These are phyloP conservation scores for Macrophomina tecta DNA, from an alignment of 2,329 filamentous ascomycete genomes.

Conservation along the genomic window DNA sequence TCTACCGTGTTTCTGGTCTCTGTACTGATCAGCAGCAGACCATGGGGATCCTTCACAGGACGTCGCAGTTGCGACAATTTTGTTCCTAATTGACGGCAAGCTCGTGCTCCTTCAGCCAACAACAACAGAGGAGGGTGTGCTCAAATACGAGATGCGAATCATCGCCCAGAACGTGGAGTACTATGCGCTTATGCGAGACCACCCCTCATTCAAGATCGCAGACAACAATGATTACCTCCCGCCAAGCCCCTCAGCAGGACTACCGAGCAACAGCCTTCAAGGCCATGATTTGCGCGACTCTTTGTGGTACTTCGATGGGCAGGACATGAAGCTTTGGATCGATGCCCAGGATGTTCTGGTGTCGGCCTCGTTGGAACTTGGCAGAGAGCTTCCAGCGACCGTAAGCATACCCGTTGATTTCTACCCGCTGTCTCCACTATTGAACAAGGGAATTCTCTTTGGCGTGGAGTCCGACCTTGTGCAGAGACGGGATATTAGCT, in stretches of 20 bases:
- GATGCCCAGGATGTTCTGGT: slow-evolving; percentile 84
- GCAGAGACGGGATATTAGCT: slow-evolving; percentile 89
- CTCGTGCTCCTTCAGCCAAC: slow-evolving; percentile 90
- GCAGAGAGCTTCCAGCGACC: slow-evolving; percentile 73
- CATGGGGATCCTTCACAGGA: slow-evolving; percentile 96
- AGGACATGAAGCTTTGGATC: slow-evolving; percentile 84
- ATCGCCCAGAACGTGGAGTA: slow-evolving; percentile 97
- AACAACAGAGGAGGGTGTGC: slow-evolving; percentile 76
- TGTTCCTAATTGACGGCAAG: slow-evolving; percentile 98
- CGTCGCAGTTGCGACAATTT: slow-evolving; percentile 87
- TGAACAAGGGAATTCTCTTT: slow-evolving; percentile 88
- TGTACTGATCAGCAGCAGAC: slow-evolving; percentile 47
- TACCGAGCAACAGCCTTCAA: slow-evolving; percentile 50
- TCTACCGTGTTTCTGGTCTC: not conserved
- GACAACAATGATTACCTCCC: slow-evolving; percentile 54
- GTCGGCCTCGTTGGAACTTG: slow-evolving; percentile 68
- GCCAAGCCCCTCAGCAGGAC: slow-evolving; percentile 51
- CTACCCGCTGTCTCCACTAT: slow-evolving; percentile 84
- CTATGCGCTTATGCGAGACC: slow-evolving; percentile 89
- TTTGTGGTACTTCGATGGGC: slow-evolving; percentile 92
- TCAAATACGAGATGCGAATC: slow-evolving; percentile 98
- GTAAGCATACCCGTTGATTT: slow-evolving; percentile 89
- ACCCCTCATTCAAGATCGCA: slow-evolving; percentile 60
- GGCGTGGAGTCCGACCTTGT: slow-evolving; percentile 91
- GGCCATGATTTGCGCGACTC: slow-evolving; percentile 76